Base-by-base conservation (phyloP, 2,329 filamentous ascomycete species). In the Neurospora sp. region DNA sequence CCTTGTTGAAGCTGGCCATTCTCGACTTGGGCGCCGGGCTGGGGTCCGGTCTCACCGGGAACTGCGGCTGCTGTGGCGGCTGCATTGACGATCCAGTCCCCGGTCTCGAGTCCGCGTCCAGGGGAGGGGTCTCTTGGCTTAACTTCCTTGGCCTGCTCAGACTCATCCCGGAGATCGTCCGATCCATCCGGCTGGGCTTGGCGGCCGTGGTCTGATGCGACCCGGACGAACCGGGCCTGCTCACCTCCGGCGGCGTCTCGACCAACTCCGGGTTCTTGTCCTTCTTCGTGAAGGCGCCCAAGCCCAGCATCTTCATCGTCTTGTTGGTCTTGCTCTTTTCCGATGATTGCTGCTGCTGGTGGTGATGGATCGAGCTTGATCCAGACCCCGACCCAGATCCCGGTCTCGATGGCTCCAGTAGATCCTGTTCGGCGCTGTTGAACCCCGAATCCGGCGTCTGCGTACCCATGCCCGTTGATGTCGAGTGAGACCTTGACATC, bases 11-110 rank as follows among this genome's bases (percentile, higher is more conserved):
- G 52, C 52, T 62, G 52, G 52, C 52, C 52, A 62, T 62, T 36
- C 28, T 74, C 28, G 52, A 62, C 52, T 62, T 62, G 52, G 52
- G 52, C 28, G 52, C 52, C 52, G 52, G 52, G 52, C 52, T 62
- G 23, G 52, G 52, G 10, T 62, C 52, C 28, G 52, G 52, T 62
- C 52, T 62, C 52, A 62, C 28, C 8, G 52, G 23, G 28, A 62
- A 62, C 15, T 62, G 52, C 6, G 52, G 28, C 28, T 62, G 52
- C 15, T 17, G 52, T 5, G 52, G 52, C 4, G 52, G 52, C 15
- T 62, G 52, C 52, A 62, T 62, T 17, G 52, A 62, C 28, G 52
- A 62, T 0, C 52, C 52, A 8, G 52, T 62, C 33, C 52, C 52
- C 52, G 52, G 52, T 33, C 52, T 62, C 52, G 52, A 62, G 28